Evolutionary conservation across 2,329 filamentous ascomycete genomes (phyloP).

Genomic region (Elsinoe australis): DNA sequence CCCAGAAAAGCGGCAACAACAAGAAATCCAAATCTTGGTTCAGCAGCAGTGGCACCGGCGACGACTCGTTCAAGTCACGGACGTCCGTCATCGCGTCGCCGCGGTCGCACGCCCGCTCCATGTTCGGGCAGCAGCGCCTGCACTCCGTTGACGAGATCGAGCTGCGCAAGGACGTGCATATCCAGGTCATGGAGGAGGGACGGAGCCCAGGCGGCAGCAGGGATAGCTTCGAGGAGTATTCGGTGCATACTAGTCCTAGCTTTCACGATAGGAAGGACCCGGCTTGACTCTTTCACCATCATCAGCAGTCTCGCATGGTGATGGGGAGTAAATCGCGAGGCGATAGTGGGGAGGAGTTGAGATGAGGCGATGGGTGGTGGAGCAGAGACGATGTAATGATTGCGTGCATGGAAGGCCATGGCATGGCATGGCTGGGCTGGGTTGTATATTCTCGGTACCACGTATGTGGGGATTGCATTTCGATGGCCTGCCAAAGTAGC

Average conservation of each 20-base stretch:
- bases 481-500: no score
- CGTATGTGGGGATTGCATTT: no score
- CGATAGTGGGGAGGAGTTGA: background rate
- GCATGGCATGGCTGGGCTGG: no score
- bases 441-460: no score
- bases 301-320: background rate
- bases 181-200: slow-evolving; percentile 24
- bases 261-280: background rate
- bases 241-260: background rate
- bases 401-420: no score
- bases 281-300: slow-evolving; percentile 7
- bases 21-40: slow-evolving; percentile 16
- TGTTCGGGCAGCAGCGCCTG: background rate
- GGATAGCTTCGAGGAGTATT: background rate
- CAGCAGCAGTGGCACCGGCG: background rate
- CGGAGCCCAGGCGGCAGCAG: slow-evolving; percentile 27
- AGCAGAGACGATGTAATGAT: no score
- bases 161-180: slow-evolving; percentile 12
- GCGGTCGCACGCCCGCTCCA: background rate
- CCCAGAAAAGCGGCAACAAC: background rate
- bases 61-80: background rate
- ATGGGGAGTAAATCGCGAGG: background rate
- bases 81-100: background rate
- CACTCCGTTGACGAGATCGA: slow-evolving; percentile 12
- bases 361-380: background rate